Conservation (phyloP, 2,329 filamentous ascomycete genomes). For the Trichoderma lentiforme region DNA sequence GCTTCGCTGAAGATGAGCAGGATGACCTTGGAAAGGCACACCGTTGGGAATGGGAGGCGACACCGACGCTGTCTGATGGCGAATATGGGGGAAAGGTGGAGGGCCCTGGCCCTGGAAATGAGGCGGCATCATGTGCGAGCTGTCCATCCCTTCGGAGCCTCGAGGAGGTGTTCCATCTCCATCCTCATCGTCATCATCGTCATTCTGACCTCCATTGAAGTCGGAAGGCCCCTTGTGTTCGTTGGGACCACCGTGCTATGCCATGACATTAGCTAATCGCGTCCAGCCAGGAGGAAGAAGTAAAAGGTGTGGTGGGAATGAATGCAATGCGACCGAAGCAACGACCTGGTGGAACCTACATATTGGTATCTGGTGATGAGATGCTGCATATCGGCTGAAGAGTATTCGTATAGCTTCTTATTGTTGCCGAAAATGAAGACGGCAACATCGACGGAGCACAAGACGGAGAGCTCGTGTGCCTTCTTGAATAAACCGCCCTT, state of each 20-base stretch:
- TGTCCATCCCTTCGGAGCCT: constrained; percentile 49
- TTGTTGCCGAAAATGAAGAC: constrained; percentile 99
- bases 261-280: background rate
- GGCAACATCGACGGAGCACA: constrained; percentile 96
- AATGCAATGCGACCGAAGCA: constrained; percentile 18
- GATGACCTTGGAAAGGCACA: constrained; percentile 60
- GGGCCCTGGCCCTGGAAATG: constrained; percentile 63
- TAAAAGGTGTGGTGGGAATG: background rate
- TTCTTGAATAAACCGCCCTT: constrained; percentile 99
- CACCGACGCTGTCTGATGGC: constrained; percentile 77
- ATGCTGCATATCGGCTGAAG: constrained; percentile 87
- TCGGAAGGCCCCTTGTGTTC: constrained; percentile 95
- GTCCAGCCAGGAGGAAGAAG: background rate
- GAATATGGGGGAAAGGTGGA: constrained; percentile 70
- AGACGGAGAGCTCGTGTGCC: constrained; percentile 94
- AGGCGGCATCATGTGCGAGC: constrained; percentile 61
- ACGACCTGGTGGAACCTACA: constrained; percentile 53
- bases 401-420: constrained; percentile 99
- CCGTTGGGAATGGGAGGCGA: constrained; percentile 85
- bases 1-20: constrained; percentile 53
- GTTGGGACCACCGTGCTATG: constrained; percentile 83
- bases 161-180: constrained; percentile 67
- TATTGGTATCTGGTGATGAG: constrained; percentile 86
- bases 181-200: constrained; percentile 76
- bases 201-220: constrained; percentile 83